A percentile compares a stretch with the other conserved stretches of the same genome.
Evolutionary conservation across 2,329 filamentous ascomycete genomes (phyloP).

Genomic region (Annulohypoxylon truncatum): DNA sequence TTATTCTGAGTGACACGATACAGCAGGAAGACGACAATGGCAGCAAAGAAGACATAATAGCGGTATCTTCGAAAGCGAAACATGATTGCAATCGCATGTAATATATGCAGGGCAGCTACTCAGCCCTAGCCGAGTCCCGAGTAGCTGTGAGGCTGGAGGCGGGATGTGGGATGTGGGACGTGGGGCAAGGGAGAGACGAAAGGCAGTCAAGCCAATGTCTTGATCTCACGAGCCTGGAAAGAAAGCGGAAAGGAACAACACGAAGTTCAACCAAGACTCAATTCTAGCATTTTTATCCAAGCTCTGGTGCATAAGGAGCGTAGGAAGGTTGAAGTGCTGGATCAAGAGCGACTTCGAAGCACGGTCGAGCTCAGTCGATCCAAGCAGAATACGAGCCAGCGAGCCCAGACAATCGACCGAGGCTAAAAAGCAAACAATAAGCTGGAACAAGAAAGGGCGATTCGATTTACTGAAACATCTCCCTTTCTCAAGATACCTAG

Average conservation of each 20-base stretch:
- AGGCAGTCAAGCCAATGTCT: conserved; percentile 18
- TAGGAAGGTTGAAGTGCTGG: conserved; percentile 3
- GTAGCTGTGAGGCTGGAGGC: conserved; percentile 6
- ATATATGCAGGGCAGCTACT: conserved; percentile 12
- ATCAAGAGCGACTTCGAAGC: conserved; percentile 9
- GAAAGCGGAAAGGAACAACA: conserved; percentile 8
- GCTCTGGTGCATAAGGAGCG: not conserved
- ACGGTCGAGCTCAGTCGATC: conserved; percentile 11
- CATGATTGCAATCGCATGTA: conserved; percentile 35
- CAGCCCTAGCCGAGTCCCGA: not conserved
- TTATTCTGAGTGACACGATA: conserved; percentile 44
- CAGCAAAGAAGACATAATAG: conserved; percentile 47
- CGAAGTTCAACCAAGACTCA: conserved; percentile 26
- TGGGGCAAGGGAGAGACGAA: conserved; percentile 15
- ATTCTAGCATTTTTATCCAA: conserved; percentile 36
- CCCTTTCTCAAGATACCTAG: not conserved
- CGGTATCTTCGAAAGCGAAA: conserved; percentile 48
- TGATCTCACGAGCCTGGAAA: conserved; percentile 9
- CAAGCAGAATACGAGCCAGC: conserved; percentile 22
- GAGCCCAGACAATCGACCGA: conserved; percentile 11
- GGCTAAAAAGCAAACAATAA: conserved; percentile 13
- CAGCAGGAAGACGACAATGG: conserved; percentile 45
- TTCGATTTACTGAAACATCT: conserved; percentile 7
- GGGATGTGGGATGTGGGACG: not conserved
- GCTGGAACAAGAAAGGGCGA: not conserved